These are phyloP conservation scores for Claviceps sp. DNA, from an alignment of 2,329 filamentous ascomycete species.

Conservation along the genomic window DNA sequence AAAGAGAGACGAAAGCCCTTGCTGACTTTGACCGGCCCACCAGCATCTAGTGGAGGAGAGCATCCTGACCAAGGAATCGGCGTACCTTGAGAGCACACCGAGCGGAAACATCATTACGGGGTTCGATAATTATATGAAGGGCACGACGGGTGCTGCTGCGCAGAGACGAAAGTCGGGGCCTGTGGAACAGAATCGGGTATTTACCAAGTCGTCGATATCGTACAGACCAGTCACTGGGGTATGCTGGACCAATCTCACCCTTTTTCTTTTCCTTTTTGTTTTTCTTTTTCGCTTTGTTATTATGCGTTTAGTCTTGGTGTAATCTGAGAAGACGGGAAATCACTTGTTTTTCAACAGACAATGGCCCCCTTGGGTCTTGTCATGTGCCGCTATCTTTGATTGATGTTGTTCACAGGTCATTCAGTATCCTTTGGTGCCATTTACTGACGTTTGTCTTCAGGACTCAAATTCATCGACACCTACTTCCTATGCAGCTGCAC, in stretches of 20 bases:
- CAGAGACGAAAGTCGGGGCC: conserved; percentile 51
- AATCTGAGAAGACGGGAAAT: too few species aligned
- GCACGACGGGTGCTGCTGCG: conserved; percentile 48
- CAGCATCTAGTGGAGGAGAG: conserved; percentile 51
- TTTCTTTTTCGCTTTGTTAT: background rate
- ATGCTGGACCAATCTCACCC: conserved; percentile 6
- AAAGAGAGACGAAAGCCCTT: background rate
- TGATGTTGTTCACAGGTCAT: too few species aligned
- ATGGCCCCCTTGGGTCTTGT: too few species aligned
- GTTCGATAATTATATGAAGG: conserved; percentile 98
- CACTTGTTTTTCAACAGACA: too few species aligned
- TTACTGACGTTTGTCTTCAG: conserved; percentile 10
- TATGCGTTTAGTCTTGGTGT: background rate
- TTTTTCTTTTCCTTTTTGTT: too few species aligned
- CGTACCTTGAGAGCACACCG: conserved; percentile 82
- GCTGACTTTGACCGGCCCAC: too few species aligned
- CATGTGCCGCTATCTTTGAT: too few species aligned
- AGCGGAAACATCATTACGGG: conserved; percentile 93
- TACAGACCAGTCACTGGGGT: conserved; percentile 34
- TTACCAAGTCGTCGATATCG: conserved; percentile 51
- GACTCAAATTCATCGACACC: conserved; percentile 31
- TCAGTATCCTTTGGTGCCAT: background rate
- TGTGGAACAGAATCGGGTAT: conserved; percentile 60
- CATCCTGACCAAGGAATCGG: conserved; percentile 71
- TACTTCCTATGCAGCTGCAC: conserved; percentile 38